Conservation (phyloP, 2,329 filamentous ascomycete genomes). For the Pyrenochaeta sp. region DNA sequence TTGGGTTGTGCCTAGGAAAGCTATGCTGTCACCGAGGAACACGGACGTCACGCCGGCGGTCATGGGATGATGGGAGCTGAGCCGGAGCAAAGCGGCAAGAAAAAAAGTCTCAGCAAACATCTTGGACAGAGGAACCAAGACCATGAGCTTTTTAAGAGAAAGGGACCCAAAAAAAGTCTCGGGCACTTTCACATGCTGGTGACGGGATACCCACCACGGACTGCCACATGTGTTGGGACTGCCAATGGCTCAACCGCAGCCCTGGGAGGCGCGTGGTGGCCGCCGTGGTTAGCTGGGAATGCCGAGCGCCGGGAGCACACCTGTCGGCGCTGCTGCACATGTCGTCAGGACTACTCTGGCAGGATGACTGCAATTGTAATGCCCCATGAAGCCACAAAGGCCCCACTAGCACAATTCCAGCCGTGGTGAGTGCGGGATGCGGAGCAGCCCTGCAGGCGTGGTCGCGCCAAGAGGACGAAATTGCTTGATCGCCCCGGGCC, state of each 20-base stretch:
- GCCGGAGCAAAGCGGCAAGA: constrained; percentile 31
- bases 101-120: background rate
- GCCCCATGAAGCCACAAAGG: constrained; percentile 5
- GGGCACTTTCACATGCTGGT: constrained; percentile 13
- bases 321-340: background rate
- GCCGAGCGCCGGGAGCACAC: background rate
- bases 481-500: constrained; percentile 21
- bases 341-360: background rate
- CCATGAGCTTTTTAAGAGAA: background rate
- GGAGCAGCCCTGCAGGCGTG: constrained; percentile 12
- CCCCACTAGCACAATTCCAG: constrained; percentile 8
- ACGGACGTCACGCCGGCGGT: constrained; percentile 21
- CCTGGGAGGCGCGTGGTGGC: background rate
- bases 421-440: constrained; percentile 12
- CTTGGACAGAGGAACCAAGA: background rate
- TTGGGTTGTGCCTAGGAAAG: constrained; percentile 8
- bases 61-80: constrained; percentile 26
- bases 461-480: constrained; percentile 17
- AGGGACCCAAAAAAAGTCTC: background rate
- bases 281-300: background rate
- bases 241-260: constrained; percentile 6
- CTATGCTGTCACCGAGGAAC: constrained; percentile 19
- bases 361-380: background rate
- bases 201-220: background rate
- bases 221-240: constrained; percentile 12